Percentiles rank a stretch among this genome's conserved stretches.
These are phyloP conservation scores for Epithele typhae DNA, from an alignment of 768 basidiomycete genomes.

Conservation along the genomic window DNA sequence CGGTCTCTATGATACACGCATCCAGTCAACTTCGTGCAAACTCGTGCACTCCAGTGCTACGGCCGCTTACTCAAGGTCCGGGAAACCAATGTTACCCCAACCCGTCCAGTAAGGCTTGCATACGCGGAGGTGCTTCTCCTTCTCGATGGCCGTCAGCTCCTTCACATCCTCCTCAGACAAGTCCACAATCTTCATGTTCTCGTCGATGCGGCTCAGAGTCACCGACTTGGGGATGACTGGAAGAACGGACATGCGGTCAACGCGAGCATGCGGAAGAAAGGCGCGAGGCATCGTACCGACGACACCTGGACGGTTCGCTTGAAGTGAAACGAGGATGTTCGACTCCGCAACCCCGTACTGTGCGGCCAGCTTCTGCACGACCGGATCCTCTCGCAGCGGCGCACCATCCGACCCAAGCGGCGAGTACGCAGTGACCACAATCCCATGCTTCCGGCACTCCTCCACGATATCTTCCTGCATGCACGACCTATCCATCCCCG, in stretches of 20 bases:
- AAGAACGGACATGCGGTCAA: not conserved
- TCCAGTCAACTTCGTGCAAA: too few relatives aligned
- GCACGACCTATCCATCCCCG: conserved; percentile 41
- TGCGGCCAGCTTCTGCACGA: conserved; percentile 57
- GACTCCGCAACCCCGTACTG: conserved; percentile 56
- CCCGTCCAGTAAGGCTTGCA: conserved; percentile 64
- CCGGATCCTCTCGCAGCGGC: conserved; percentile 57
- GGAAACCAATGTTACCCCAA: conserved; percentile 59
- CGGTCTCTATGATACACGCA: too few relatives aligned
- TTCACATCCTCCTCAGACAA: conserved; percentile 57
- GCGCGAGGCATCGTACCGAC: conserved; percentile 34
- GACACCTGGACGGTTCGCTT: conserved; percentile 61
- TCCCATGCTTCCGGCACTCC: conserved; percentile 59
- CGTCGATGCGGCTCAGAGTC: conserved; percentile 59
- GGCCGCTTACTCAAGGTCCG: conserved; percentile 15
- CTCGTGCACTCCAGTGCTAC: too few relatives aligned
- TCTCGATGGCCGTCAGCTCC: conserved; percentile 55
- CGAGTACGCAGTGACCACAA: conserved; percentile 73
- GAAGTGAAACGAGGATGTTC: conserved; percentile 68
- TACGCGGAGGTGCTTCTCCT: conserved; percentile 58
- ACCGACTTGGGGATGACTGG: conserved; percentile 75
- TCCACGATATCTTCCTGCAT: conserved; percentile 62
- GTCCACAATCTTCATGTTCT: conserved; percentile 58
- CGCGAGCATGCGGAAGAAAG: conserved; percentile 8
- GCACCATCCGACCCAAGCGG: conserved; percentile 72